Evolutionary conservation across 805 yeast species (phyloP).

Genomic region (Metschnikowia matae): DNA sequence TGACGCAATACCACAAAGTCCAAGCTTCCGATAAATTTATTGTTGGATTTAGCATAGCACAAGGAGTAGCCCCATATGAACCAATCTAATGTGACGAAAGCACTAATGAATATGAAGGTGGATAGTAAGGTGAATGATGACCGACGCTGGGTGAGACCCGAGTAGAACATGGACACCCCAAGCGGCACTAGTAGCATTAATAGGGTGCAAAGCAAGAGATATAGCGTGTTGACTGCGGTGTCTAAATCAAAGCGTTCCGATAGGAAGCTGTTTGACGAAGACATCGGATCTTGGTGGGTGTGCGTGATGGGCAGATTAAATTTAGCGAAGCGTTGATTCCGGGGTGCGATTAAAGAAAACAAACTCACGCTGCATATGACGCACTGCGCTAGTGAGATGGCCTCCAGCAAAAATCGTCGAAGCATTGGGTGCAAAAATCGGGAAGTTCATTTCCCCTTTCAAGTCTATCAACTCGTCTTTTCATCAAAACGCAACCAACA

Average conservation of each 20-base stretch:
- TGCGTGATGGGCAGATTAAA: not conserved
- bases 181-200: constrained; percentile 29
- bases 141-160: constrained; percentile 41
- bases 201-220: constrained; percentile 33
- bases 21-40: constrained; percentile 33
- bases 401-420: constrained; percentile 10
- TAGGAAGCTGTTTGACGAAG: not conserved
- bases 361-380: not conserved
- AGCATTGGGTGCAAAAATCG: constrained; percentile 8
- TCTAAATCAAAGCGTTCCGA: constrained; percentile 2
- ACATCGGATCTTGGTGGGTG: not conserved
- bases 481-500: constrained; percentile 54
- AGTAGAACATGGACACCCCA: constrained; percentile 39
- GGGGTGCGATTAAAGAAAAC: constrained; percentile 5
- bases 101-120: constrained; percentile 28
- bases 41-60: constrained; percentile 33
- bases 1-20: constrained; percentile 25
- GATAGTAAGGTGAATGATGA: constrained; percentile 40
- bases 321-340: not conserved
- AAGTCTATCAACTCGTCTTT: constrained; percentile 26
- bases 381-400: not conserved
- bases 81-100: constrained; percentile 38
- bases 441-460: not conserved
- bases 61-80: constrained; percentile 44
- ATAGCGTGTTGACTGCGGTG: constrained; percentile 25